Evolutionary conservation across 768 basidiomycete species (phyloP).

Genomic region (Tephrocybe sp.): DNA sequence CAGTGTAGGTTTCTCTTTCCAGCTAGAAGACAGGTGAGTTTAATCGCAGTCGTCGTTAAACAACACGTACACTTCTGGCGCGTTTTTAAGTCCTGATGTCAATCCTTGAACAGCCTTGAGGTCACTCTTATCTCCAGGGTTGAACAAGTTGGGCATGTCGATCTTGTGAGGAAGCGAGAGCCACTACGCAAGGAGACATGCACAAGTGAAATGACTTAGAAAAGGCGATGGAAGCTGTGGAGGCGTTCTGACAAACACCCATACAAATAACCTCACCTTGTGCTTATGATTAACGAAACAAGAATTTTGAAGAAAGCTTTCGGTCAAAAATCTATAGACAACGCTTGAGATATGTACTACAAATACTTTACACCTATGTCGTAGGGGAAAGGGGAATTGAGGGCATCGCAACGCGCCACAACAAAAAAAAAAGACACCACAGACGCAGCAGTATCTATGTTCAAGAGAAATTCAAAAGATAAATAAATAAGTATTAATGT

Average conservation of each 20-base stretch:
- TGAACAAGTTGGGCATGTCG: slow-evolving; percentile 5
- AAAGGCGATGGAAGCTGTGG: slow-evolving; percentile 14
- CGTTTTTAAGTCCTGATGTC: slow-evolving; percentile 8
- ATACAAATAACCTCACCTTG: neutral
- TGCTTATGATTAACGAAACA: too few species aligned
- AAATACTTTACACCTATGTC: too few species aligned
- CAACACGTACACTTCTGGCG: slow-evolving; percentile 14
- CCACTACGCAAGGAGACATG: slow-evolving; percentile 4
- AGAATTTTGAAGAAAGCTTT: too few species aligned
- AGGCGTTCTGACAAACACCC: neutral
- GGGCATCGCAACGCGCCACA: too few species aligned
- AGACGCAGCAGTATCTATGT: too few species aligned
- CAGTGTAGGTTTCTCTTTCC: slow-evolving; percentile 3
- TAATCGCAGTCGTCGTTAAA: neutral
- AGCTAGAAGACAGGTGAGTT: slow-evolving; percentile 5
- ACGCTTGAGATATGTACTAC: too few species aligned
- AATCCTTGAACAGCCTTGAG: slow-evolving; percentile 2
- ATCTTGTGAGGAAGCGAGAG: slow-evolving; percentile 6
- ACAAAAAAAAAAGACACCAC: too few species aligned
- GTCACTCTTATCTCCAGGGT: slow-evolving; percentile 2
- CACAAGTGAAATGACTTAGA: slow-evolving; percentile 14
- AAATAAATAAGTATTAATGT: slow-evolving; percentile 16
- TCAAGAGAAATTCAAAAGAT: slow-evolving; percentile 14
- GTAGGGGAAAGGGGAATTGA: too few species aligned
- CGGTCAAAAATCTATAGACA: too few species aligned